These are phyloP conservation scores for Psidium guajava DNA, from an alignment of 345 rosid genomes.

Conservation along the genomic window DNA sequence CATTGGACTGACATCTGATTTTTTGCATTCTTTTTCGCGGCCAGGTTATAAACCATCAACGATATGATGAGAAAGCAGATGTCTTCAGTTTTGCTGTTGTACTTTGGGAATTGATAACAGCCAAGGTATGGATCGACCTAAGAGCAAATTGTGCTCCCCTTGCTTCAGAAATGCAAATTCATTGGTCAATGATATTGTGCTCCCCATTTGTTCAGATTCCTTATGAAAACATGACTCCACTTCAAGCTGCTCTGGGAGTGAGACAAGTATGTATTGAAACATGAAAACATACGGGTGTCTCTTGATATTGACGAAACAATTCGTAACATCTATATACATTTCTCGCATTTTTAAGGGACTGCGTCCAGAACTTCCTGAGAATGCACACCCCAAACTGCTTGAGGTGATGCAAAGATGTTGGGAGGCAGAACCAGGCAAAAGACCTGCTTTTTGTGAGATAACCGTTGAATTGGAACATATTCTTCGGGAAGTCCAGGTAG, in stretches of 20 bases:
- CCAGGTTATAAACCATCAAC: conserved; percentile 68
- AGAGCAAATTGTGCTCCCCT: neutral
- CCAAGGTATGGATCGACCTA: conserved; percentile 34
- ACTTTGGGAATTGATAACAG: conserved; percentile 69
- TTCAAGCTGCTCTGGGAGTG: conserved; percentile 79
- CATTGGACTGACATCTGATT: neutral
- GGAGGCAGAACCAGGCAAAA: conserved; percentile 37
- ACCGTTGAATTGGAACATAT: conserved; percentile 42
- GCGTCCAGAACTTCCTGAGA: conserved; percentile 50
- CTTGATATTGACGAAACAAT: neutral
- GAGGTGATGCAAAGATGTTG: conserved; percentile 67
- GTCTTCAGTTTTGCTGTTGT: conserved; percentile 73
- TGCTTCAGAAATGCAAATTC: neutral
- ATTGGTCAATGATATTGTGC: neutral
- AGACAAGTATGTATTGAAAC: conserved; percentile 31
- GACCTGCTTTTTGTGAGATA: conserved; percentile 53
- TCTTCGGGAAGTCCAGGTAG: conserved; percentile 37
- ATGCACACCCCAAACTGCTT: conserved; percentile 36
- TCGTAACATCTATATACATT: neutral
- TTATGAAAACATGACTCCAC: conserved; percentile 53
- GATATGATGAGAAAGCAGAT: conserved; percentile 66
- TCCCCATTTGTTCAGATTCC: conserved; percentile 33
- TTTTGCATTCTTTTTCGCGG: neutral
- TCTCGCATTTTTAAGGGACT: conserved; percentile 34
- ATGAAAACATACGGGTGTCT: neutral